Conservation (phyloP, 1,284 basidiomycete species). For the Fistulinella staudtii region DNA sequence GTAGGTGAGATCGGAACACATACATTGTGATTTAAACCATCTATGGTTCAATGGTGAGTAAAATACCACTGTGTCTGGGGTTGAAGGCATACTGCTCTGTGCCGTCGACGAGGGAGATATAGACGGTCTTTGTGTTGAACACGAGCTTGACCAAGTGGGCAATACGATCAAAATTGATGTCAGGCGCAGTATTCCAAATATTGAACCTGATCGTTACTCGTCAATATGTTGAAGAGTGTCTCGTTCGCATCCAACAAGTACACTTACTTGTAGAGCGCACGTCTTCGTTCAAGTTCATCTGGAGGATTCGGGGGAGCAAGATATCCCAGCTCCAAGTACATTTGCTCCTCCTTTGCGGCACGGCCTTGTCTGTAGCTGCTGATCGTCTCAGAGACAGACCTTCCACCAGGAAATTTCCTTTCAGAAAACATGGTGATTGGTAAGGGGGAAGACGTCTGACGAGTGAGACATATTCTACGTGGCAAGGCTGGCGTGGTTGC, state of each 20-base stretch:
- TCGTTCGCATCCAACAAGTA: not conserved
- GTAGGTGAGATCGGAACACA: constrained; percentile 20
- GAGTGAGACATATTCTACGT: constrained; percentile 49
- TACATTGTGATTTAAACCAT: constrained; percentile 84
- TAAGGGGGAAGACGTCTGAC: constrained; percentile 59
- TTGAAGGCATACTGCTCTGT: constrained; percentile 61
- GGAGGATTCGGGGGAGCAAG: constrained; percentile 78
- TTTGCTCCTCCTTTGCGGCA: constrained; percentile 60
- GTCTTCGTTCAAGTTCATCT: constrained; percentile 72
- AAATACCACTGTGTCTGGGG: constrained; percentile 1
- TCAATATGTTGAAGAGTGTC: constrained; percentile 2
- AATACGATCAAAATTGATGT: constrained; percentile 91
- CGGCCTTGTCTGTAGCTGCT: constrained; percentile 39
- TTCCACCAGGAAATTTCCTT: constrained; percentile 36
- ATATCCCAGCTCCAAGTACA: constrained; percentile 61
- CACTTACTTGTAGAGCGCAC: constrained; percentile 75
- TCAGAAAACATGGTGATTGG: constrained; percentile 43
- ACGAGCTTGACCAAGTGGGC: constrained; percentile 88
- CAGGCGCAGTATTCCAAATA: constrained; percentile 79
- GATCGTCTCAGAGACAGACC: constrained; percentile 36
- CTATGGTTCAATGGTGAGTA: constrained; percentile 33
- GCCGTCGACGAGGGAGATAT: constrained; percentile 79
- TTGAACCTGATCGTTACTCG: constrained; percentile 61
- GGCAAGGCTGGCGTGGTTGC: constrained; percentile 43
- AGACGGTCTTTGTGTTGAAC: constrained; percentile 84